phyloP scores from a whole-genome alignment of 768 basidiomycete genomes.

The Kondoa subrosea region DNA sequence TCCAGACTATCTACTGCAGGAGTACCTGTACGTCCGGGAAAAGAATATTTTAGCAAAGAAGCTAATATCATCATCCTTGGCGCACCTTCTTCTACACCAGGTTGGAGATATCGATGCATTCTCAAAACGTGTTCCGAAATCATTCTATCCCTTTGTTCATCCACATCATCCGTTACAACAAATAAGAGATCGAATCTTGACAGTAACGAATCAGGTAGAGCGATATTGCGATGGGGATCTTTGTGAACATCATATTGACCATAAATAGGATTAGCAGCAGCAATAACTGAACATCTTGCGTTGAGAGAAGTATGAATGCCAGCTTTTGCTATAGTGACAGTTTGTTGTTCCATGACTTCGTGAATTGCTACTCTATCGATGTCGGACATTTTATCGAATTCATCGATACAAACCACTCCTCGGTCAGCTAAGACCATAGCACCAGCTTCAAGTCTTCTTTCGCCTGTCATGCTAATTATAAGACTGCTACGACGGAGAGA shows the following conservation, averaged over 20 bases:
- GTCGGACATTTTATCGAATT: constrained; percentile 99
- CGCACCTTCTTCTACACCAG: constrained; percentile 84
- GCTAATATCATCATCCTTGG: neutral
- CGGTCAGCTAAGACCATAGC: constrained; percentile 99
- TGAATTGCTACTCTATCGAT: constrained; percentile 97
- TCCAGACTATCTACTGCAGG: constrained; percentile 72
- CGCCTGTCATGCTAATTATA: constrained; percentile 33
- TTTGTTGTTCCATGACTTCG: constrained; percentile 99
- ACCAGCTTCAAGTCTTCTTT: constrained; percentile 88
- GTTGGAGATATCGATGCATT: constrained; percentile 89
- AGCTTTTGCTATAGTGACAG: constrained; percentile 96
- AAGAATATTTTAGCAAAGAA: neutral
- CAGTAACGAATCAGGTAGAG: constrained; percentile 86
- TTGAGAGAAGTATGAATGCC: constrained; percentile 97
- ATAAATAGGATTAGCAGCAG: constrained; percentile 96
- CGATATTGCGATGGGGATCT: constrained; percentile 96
- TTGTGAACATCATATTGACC: constrained; percentile 99
- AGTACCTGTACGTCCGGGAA: constrained; percentile 34
- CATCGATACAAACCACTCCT: constrained; percentile 97
- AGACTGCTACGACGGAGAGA: neutral
- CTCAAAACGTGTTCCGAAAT: constrained; percentile 96
- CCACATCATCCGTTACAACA: constrained; percentile 94
- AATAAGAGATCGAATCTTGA: constrained; percentile 98
- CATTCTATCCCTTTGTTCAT: constrained; percentile 76
- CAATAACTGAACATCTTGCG: constrained; percentile 91